Conservation (phyloP, 1,139 yeast species). For the Hemisphaericaspora subhashii region DNA sequence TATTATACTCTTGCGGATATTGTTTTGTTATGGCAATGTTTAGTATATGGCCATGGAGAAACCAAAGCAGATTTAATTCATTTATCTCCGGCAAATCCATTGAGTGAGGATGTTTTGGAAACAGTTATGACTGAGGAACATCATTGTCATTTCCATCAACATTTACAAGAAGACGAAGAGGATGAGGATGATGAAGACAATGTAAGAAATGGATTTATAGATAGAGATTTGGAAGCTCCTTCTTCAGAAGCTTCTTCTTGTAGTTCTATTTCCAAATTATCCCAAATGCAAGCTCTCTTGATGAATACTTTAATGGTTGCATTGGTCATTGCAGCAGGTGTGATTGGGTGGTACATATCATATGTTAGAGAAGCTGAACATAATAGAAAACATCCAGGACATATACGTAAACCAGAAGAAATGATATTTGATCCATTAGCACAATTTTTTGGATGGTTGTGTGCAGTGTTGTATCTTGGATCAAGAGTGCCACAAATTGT, state of each 20-base stretch:
- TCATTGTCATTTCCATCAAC: constrained; percentile 12
- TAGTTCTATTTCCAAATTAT: constrained; percentile 13
- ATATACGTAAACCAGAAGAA: constrained; percentile 30
- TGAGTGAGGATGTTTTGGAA: constrained; percentile 65
- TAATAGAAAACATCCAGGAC: constrained; percentile 29
- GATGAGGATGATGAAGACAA: constrained; percentile 17
- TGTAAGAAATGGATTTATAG: constrained; percentile 8
- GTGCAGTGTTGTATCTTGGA: constrained; percentile 83
- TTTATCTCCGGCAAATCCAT: constrained; percentile 86
- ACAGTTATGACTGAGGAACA: constrained; percentile 50
- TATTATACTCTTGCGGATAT: constrained; percentile 91
- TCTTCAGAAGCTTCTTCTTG: constrained; percentile 4
- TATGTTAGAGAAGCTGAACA: constrained; percentile 38
- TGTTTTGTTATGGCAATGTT: constrained; percentile 76
- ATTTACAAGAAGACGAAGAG: constrained; percentile 12
- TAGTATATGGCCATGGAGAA: constrained; percentile 63
- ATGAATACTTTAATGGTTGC: constrained; percentile 66
- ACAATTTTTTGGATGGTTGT: constrained; percentile 87
- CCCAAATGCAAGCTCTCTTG: constrained; percentile 26
- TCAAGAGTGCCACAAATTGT: constrained; percentile 88
- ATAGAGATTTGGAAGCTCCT: constrained; percentile 4
- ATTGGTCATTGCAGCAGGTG: constrained; percentile 71
- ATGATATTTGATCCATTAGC: constrained; percentile 72
- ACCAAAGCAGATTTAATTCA: constrained; percentile 62
- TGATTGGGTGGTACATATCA: constrained; percentile 83